Conservation (phyloP, 257 asterid species). For the Nicotiana otophora region DNA sequence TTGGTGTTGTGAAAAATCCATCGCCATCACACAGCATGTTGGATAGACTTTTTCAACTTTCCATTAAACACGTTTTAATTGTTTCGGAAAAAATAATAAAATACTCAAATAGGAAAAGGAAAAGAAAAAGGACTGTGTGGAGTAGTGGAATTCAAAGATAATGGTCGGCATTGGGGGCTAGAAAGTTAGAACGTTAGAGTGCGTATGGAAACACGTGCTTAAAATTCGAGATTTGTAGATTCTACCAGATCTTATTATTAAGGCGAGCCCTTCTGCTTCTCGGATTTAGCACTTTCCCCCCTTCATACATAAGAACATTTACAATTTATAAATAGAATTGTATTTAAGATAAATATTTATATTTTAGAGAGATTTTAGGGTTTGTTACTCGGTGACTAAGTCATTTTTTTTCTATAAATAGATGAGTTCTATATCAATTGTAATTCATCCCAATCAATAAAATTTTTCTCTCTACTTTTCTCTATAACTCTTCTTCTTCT, state of each 20-base stretch:
- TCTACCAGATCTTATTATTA: not conserved
- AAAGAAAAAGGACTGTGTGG: not conserved
- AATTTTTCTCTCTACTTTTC: too few species aligned
- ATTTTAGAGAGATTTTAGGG: too few species aligned
- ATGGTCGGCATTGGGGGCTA: not conserved
- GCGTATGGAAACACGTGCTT: not conserved
- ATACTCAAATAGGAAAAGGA: not conserved
- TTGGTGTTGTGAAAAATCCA: not conserved
- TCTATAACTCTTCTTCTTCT: too few species aligned
- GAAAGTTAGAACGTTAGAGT: not conserved
- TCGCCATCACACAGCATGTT: not conserved
- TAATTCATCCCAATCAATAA: too few species aligned
- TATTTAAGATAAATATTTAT: too few species aligned
- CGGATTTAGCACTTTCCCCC: not conserved
- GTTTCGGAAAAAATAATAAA: not conserved
- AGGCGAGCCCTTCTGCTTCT: not conserved
- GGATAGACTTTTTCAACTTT: not conserved
- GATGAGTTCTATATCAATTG: too few species aligned
- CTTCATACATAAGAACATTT: not conserved
- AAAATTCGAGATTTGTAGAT: not conserved
- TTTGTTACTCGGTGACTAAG: too few species aligned
- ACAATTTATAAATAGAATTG: not conserved
- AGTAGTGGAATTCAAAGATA: not conserved
- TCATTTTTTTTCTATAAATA: too few species aligned
- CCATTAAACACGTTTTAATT: constrained; percentile 6